Percentiles rank a stretch among this genome's conserved stretches.
Evolutionary conservation across 2,329 filamentous ascomycete genomes (phyloP).

Genomic region (Tolypocladium guangdongense): DNA sequence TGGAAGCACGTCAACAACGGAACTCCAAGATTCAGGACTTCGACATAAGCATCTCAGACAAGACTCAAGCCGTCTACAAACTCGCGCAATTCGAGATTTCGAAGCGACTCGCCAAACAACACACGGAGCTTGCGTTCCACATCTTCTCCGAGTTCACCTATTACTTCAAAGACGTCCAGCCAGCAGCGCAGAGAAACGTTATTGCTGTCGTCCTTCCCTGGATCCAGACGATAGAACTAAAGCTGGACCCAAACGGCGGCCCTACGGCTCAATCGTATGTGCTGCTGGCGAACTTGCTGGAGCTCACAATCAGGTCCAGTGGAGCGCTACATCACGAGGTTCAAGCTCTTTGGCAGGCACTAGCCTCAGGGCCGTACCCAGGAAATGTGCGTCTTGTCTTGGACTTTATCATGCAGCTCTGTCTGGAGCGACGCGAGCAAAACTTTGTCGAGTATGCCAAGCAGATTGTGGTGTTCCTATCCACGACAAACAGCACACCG

Average conservation of each 20-base stretch:
- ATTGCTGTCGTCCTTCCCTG: conserved; percentile 90
- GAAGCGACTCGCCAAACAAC: conserved; percentile 75
- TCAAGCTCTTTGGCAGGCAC: conserved; percentile 91
- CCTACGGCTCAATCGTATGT: conserved; percentile 91
- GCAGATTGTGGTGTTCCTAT: conserved; percentile 93
- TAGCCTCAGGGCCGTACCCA: conserved; percentile 83
- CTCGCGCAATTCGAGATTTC: conserved; percentile 95
- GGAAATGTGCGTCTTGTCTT: conserved; percentile 91
- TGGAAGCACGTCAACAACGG: conserved; percentile 68
- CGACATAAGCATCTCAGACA: conserved; percentile 96
- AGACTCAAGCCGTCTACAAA: conserved; percentile 97
- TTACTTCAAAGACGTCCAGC: conserved; percentile 80
- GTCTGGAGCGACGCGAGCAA: conserved; percentile 86
- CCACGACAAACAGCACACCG: conserved; percentile 61
- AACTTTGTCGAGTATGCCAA: conserved; percentile 98
- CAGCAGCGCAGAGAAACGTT: conserved; percentile 81
- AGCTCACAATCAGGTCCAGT: conserved; percentile 90
- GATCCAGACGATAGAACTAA: conserved; percentile 89
- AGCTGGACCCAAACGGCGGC: conserved; percentile 82
- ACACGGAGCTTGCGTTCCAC: conserved; percentile 80
- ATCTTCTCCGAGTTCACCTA: conserved; percentile 93
- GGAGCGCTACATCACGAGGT: conserved; percentile 89
- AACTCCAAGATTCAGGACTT: conserved; percentile 93
- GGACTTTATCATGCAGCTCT: conserved; percentile 92
- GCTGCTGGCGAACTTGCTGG: conserved; percentile 84